Base-by-base conservation (phyloP, 2,329 filamentous ascomycete species). In the Neonectria coccinea region DNA sequence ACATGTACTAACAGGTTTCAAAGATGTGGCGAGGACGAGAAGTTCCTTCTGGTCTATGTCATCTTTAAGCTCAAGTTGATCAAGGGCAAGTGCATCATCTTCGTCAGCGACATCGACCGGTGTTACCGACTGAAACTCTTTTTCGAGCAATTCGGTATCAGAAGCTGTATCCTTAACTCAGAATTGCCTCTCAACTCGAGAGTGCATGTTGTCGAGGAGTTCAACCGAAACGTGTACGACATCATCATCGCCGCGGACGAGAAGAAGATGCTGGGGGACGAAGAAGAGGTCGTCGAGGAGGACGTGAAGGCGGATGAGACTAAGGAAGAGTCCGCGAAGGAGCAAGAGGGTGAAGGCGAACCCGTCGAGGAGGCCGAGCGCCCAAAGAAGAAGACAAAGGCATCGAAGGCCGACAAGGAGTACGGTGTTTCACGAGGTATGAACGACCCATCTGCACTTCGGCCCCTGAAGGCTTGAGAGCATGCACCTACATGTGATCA, bases 241-340 rank as follows among this genome's bases (percentile, higher is more conserved):
- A 97, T 98, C 67, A 94, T 99, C 70, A 97, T 99, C 73, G 96
- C 96, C 1, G 94, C 93, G 1, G 96, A 99, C 73, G 94, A 97
- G 76, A 91, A 97, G 77, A 91, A 92, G 75, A 88, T 97, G 11
- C 79, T 97, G 11, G 93, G 92, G 12, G 86, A 88, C 20, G 88
- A 90, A 57, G 83, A 85, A 8, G 75, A 89, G 63, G 73, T 77
- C 18, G 76, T 78, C 25, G 79, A 81, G 39, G 74, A 83, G n/a
- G 9, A 10, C 39, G 39, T 42, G n/a, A 77, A 85, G 79, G 75
- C 83, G 80, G 77, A 86, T 80, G 64, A 78, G 56, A 67, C 72
- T 42, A 72, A 75, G 20, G 71, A 73, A 16, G 68, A 73, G 18
- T 65, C 36, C 18, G 57, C 70, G 45, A 64, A 66, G 27, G 25